A percentile compares a stretch with the other conserved stretches of the same genome.
These are phyloP conservation scores for Rhodomyrtus psidioides DNA, from an alignment of 441 rosid species.

Conservation along the genomic window DNA sequence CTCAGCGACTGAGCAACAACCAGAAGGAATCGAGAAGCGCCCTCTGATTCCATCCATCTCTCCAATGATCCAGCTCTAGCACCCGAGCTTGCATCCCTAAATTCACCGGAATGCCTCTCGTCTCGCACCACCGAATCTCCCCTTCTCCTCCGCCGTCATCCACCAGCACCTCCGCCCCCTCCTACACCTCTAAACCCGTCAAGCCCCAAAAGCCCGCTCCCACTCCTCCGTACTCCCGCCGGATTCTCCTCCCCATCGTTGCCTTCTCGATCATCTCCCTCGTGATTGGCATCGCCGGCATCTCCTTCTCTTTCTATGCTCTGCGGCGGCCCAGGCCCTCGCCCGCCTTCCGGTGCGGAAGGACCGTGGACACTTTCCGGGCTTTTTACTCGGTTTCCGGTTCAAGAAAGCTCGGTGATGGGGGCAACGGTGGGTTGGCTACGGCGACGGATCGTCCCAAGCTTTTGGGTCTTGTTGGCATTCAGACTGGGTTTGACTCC, in stretches of 20 bases:
- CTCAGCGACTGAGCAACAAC: background rate
- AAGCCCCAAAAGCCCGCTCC: constrained; percentile 29
- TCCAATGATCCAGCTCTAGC: background rate
- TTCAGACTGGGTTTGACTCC: constrained; percentile 59
- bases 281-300: constrained; percentile 45
- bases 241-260: constrained; percentile 21
- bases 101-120: constrained; percentile 29
- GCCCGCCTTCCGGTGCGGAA: constrained; percentile 50
- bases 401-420: constrained; percentile 26
- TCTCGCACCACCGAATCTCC: constrained; percentile 9
- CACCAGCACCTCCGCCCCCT: constrained; percentile 13
- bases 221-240: constrained; percentile 9
- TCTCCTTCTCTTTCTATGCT: constrained; percentile 42
- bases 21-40: background rate
- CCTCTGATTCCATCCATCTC: background rate
- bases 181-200: constrained; percentile 38
- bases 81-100: background rate
- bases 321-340: constrained; percentile 18
- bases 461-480: constrained; percentile 69
- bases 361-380: constrained; percentile 46
- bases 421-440: constrained; percentile 14
- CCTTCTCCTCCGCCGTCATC: background rate
- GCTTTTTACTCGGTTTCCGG: constrained; percentile 21
- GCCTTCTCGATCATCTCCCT: constrained; percentile 41
- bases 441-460: constrained; percentile 37